Evolutionary conservation across 1,139 yeast genomes (phyloP), one percentile per base, ranked within the genome.

Genomic region (Geotrichum cucujoidarum): DNA sequence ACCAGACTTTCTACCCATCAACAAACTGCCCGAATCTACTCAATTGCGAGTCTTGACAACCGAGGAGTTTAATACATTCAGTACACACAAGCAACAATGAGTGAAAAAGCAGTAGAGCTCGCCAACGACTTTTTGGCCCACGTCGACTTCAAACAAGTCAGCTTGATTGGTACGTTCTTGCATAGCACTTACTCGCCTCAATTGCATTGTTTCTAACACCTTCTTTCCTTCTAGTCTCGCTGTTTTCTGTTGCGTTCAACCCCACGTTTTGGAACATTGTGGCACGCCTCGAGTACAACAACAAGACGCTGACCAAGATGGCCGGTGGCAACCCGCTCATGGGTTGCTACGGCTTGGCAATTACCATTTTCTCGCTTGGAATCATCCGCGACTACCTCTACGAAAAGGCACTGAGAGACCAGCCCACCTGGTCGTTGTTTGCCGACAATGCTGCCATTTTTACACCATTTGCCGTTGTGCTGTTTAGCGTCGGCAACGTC

Each of bases 221-320:
- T n/a, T n/a, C n/a, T n/a, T n/a, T n/a, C n/a, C 7, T 8, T 10
- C 22, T 32, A 50, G 61, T 55, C 41, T 51, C 59, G 36, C 49
- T 60, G 22, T 56, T 52, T 11, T 76, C 83, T 42, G 86, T 92
- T 59, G 81, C 84, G 17, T 90, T 92, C 76, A 92, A 92, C 64
- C 98, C 98, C 14, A 77, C 86, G 30, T 90, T 89, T 65, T 92
- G 98, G 98, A 92, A 92, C 66, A 75, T 84, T 50, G 95, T 80
- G 25, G 98, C 98, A 8, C 76, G 97, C 60, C 16, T 29, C 18
- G 97, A 92, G 65, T 87, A 87, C 72, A 78, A 78, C 52, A 79
- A 86, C 27, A 83, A 84, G 58, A 62, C 82, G 48, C 67, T 90
- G 50, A 86, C 97, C 41, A 86, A 84, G 61, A 54, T 85, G 27